Percentiles rank a stretch among this genome's conserved stretches.
phyloP scores from a whole-genome alignment of 331 rosid species.

The Acacia pycnantha region DNA sequence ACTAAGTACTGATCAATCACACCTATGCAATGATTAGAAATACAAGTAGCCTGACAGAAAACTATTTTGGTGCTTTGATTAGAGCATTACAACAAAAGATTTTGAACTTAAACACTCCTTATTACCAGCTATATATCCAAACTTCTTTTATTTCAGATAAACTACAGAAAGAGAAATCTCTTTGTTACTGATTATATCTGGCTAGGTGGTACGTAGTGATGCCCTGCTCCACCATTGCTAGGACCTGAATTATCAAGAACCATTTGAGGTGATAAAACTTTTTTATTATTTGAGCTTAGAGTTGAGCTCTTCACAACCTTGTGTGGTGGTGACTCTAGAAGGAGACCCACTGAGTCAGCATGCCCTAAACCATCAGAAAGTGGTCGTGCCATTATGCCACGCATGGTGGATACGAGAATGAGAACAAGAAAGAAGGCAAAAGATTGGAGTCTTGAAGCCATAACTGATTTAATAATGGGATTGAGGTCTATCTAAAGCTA shows the following conservation, averaged over 20 bases:
- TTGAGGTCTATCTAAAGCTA: not conserved
- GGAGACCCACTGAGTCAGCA: not conserved
- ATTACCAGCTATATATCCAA: not conserved
- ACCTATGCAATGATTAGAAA: not conserved
- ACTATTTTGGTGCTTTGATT: not conserved
- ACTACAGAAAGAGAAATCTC: not conserved
- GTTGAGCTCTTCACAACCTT: not conserved
- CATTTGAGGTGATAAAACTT: not conserved
- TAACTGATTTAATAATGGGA: not conserved
- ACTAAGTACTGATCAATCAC: too few species aligned
- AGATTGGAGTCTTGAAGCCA: not conserved
- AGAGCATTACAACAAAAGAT: not conserved
- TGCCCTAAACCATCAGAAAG: not conserved
- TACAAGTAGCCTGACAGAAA: not conserved
- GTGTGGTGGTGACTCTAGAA: not conserved
- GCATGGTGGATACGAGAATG: not conserved
- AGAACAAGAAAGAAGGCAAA: not conserved
- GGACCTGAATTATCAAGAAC: not conserved
- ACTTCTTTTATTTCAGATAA: not conserved
- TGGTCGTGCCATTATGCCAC: constrained; percentile 3
- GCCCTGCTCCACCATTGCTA: constrained; percentile 4
- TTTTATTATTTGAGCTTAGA: not conserved
- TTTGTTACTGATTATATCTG: not conserved
- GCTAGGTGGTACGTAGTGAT: not conserved
- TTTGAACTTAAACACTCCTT: not conserved